A percentile compares a stretch with the other conserved stretches of the same genome.
phyloP scores from a whole-genome alignment of 208 protist genomes.

The Entamoeba invadens region DNA sequence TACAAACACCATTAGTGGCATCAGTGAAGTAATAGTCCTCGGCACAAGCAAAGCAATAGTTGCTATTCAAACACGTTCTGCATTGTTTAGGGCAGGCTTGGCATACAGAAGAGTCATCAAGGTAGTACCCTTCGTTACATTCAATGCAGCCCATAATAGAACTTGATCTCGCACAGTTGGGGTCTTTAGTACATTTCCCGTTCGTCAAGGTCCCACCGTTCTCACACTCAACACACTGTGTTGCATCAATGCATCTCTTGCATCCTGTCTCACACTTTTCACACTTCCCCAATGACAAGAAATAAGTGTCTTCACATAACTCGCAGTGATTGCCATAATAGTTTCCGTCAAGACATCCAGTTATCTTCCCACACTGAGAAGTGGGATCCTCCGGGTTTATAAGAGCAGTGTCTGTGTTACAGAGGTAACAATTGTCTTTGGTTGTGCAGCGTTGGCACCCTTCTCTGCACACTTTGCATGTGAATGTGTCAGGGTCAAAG shows the following conservation, averaged over 20 bases:
- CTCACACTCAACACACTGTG: background rate
- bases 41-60: background rate
- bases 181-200: background rate
- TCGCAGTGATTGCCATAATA: background rate
- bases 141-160: background rate
- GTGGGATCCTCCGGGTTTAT: too few relatives aligned
- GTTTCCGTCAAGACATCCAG: background rate
- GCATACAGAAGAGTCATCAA: background rate
- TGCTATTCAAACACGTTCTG: background rate
- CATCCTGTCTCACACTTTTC: background rate
- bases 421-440: background rate
- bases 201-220: background rate
- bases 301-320: background rate
- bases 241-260: background rate
- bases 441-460: background rate
- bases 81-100: background rate
- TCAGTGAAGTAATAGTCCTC: background rate
- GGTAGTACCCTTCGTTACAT: background rate
- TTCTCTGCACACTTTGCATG: background rate
- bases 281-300: background rate
- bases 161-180: background rate
- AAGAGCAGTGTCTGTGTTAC: background rate
- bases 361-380: background rate
- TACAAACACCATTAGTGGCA: too few relatives aligned
- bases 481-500: background rate